Evolutionary conservation across 768 basidiomycete species (phyloP).

Genomic region (Naganishia onofrii): DNA sequence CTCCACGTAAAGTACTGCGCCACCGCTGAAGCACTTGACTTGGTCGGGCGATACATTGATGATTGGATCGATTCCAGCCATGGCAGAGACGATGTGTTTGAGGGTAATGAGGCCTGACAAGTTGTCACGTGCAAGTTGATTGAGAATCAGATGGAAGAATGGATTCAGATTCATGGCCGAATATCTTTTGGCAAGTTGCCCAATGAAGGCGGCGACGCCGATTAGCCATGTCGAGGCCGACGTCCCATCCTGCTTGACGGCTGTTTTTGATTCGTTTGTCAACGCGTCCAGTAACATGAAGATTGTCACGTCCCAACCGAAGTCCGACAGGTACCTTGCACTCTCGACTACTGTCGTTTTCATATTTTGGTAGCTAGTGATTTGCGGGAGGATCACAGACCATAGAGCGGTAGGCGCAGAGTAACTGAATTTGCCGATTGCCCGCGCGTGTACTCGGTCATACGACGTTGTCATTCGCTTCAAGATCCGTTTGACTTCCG

Average conservation of each 20-base stretch:
- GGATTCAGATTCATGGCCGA: conserved; percentile 71
- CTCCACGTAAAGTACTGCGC: conserved; percentile 79
- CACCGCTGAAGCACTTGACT: conserved; percentile 85
- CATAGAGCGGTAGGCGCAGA: conserved; percentile 92
- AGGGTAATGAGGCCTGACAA: conserved; percentile 76
- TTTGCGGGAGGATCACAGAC: conserved; percentile 80
- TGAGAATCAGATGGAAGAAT: conserved; percentile 82
- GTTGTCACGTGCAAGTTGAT: conserved; percentile 78
- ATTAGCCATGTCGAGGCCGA: conserved; percentile 80
- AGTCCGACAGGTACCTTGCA: conserved; percentile 78
- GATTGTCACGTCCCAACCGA: conserved; percentile 90
- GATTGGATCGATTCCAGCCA: conserved; percentile 89
- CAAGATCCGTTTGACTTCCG: conserved; percentile 83
- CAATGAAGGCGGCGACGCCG: conserved; percentile 91
- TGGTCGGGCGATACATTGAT: conserved; percentile 85
- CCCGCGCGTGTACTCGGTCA: conserved; percentile 65
- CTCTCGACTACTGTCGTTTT: conserved; percentile 85
- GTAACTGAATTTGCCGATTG: conserved; percentile 88
- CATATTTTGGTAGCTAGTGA: conserved; percentile 90
- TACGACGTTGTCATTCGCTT: conserved; percentile 65
- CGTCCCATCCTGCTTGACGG: conserved; percentile 88
- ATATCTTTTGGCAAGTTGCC: conserved; percentile 84
- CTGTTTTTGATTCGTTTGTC: conserved; percentile 72
- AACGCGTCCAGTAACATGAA: conserved; percentile 83
- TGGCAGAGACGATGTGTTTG: conserved; percentile 88